Evolutionary conservation across 2,329 filamentous ascomycete species (phyloP).

Genomic region (Juglanconis sp.): DNA sequence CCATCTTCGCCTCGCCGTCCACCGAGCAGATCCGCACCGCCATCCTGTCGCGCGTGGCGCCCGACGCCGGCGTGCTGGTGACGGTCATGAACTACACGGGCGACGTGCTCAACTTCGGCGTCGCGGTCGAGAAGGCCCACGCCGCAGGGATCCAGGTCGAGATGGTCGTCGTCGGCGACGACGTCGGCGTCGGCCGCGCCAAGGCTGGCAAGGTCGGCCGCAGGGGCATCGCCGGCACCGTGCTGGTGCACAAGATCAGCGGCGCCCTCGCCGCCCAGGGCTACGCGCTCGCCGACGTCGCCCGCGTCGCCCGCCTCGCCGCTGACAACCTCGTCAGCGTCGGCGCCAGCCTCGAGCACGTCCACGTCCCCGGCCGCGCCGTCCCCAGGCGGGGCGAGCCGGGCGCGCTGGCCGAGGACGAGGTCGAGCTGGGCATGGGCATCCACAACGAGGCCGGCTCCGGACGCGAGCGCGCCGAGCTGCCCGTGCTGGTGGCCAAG

Average conservation of each 20-base stretch:
- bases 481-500: slow-evolving; percentile 54
- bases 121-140: slow-evolving; percentile 88
- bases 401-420: slow-evolving; percentile 55
- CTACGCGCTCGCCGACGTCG: slow-evolving; percentile 65
- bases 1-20: slow-evolving; percentile 73
- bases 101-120: slow-evolving; percentile 86
- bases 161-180: slow-evolving; percentile 90
- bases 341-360: slow-evolving; percentile 80
- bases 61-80: slow-evolving; percentile 68
- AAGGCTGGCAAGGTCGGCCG: slow-evolving; percentile 89
- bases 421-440: slow-evolving; percentile 71
- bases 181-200: slow-evolving; percentile 80
- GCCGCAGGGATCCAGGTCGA: slow-evolving; percentile 74
- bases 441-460: slow-evolving; percentile 71
- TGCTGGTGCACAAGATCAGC: slow-evolving; percentile 85
- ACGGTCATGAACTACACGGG: slow-evolving; percentile 95
- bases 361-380: slow-evolving; percentile 83
- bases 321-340: slow-evolving; percentile 79
- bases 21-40: slow-evolving; percentile 78
- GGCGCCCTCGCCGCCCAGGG: slow-evolving; percentile 78
- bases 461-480: slow-evolving; percentile 46
- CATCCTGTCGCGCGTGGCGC: slow-evolving; percentile 68
- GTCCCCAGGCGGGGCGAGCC: slow-evolving; percentile 44
- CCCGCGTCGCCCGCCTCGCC: slow-evolving; percentile 66
- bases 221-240: slow-evolving; percentile 86